Percentiles rank a stretch among this genome's conserved stretches.
Evolutionary conservation across 2,329 filamentous ascomycete species (phyloP).

Genomic region (Penicillium sp.): DNA sequence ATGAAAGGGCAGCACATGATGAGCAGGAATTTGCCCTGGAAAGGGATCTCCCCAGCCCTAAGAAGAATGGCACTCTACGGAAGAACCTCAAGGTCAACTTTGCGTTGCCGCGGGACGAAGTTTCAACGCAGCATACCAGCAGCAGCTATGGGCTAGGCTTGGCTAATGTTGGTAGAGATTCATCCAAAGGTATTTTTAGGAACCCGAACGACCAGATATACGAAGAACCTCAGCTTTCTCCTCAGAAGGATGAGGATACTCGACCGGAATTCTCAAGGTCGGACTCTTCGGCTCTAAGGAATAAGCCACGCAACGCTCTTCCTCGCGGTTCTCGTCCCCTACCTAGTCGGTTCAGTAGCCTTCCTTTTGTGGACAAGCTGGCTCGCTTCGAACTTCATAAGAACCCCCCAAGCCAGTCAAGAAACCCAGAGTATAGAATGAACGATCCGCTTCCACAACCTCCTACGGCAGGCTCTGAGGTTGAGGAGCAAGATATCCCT

Average conservation of each 20-base stretch:
- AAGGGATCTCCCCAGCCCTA: no score
- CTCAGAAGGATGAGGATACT: conserved; percentile 20
- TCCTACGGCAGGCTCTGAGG: no score
- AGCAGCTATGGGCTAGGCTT: no score
- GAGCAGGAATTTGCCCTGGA: no score
- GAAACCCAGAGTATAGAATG: no score
- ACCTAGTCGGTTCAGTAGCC: conserved; percentile 37
- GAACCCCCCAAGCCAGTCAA: conserved; percentile 73
- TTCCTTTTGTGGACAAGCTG: conserved; percentile 40
- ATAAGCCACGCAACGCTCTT: conserved; percentile 58
- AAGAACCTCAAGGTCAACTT: conserved; percentile 37
- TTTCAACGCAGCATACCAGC: no score
- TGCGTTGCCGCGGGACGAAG: no score
- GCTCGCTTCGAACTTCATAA: conserved; percentile 65
- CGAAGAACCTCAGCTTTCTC: conserved; percentile 69
- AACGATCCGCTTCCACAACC: no score
- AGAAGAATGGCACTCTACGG: conserved; percentile 22
- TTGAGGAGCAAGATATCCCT: no score
- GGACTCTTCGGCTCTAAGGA: conserved; percentile 43
- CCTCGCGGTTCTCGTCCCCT: conserved; percentile 37
- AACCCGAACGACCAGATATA: conserved; percentile 61
- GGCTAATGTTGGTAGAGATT: no score
- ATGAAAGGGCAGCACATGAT: no score
- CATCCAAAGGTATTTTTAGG: conserved; percentile 46
- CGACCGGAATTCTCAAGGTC: conserved; percentile 26